Evolutionary conservation across 2,329 filamentous ascomycete genomes (phyloP).

Genomic region (Elsinoe fawcettii): DNA sequence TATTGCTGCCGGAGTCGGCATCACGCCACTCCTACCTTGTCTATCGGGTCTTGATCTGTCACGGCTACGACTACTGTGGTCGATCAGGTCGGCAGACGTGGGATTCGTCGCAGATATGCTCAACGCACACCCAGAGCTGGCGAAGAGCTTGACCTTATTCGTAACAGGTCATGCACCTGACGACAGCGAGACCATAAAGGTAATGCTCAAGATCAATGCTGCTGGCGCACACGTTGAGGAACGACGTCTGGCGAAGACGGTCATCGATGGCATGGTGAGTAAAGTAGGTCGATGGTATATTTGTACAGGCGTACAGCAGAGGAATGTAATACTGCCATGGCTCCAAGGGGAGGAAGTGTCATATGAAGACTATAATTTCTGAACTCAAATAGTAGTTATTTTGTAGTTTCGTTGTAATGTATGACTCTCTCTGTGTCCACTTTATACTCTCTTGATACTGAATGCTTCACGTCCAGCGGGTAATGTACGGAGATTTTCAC

Average conservation of each 20-base stretch:
- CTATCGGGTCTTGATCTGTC: slow-evolving; percentile 34
- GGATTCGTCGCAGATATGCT: slow-evolving; percentile 56
- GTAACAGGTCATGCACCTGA: slow-evolving; percentile 46
- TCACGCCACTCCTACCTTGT: slow-evolving; percentile 64
- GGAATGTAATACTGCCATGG: slow-evolving; percentile 44
- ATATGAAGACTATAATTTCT: slow-evolving; percentile 47
- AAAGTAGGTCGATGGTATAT: slow-evolving; percentile 49
- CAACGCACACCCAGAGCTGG: slow-evolving; percentile 45
- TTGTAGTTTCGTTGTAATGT: no score
- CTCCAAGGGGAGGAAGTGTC: slow-evolving; percentile 38
- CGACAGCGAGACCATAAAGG: slow-evolving; percentile 23
- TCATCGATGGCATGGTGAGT: slow-evolving; percentile 34
- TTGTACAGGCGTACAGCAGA: slow-evolving; percentile 47
- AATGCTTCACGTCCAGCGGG: no score
- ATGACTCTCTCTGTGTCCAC: no score
- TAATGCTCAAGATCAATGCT: slow-evolving; percentile 36
- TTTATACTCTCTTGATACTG: no score
- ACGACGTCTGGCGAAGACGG: slow-evolving; percentile 41
- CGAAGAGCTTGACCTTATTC: slow-evolving; percentile 51
- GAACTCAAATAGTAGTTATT: slow-evolving; percentile 21
- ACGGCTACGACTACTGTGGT: slow-evolving; percentile 59
- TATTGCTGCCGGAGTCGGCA: slow-evolving; percentile 71
- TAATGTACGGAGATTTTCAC: no score
- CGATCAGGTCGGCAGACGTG: slow-evolving; percentile 53
- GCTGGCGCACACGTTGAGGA: slow-evolving; percentile 31